Evolutionary conservation across 345 rosid species (phyloP).

Genomic region (Turnera subulata): DNA sequence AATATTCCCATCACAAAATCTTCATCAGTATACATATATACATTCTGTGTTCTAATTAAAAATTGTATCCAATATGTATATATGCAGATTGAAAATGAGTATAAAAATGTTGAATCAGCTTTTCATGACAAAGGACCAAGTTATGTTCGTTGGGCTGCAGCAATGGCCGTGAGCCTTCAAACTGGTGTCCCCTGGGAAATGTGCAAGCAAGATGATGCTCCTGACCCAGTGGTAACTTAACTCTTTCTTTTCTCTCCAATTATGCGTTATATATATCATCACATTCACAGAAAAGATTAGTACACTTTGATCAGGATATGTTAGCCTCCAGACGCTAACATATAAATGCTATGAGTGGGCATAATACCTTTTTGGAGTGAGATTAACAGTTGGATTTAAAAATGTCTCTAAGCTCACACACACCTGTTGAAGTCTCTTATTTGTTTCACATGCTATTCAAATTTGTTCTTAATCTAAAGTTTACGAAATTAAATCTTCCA

Average conservation of each 20-base stretch:
- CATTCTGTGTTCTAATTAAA: too few relatives aligned
- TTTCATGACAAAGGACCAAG: constrained; percentile 53
- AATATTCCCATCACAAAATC: too few relatives aligned
- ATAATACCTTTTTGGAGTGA: too few relatives aligned
- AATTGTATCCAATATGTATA: background rate
- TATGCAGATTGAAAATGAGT: constrained; percentile 71
- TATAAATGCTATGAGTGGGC: too few relatives aligned
- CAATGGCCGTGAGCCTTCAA: constrained; percentile 56
- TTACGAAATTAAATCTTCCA: background rate
- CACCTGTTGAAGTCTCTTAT: background rate
- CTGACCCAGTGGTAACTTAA: constrained; percentile 68
- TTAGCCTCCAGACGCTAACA: too few relatives aligned
- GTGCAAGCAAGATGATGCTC: constrained; percentile 89
- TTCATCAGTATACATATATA: too few relatives aligned
- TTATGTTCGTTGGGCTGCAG: constrained; percentile 68
- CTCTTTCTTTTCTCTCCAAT: background rate
- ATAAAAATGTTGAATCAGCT: constrained; percentile 45
- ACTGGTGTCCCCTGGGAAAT: constrained; percentile 86
- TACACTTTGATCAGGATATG: too few relatives aligned
- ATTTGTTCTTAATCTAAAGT: background rate
- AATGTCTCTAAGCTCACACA: too few relatives aligned
- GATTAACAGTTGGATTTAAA: too few relatives aligned
- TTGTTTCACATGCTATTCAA: background rate
- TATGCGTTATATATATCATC: too few relatives aligned
- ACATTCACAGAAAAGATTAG: too few relatives aligned